Percentiles rank a stretch among this genome's conserved stretches.
phyloP scores from a whole-genome alignment of 306 rosid species.

The Nissolia schottii region DNA sequence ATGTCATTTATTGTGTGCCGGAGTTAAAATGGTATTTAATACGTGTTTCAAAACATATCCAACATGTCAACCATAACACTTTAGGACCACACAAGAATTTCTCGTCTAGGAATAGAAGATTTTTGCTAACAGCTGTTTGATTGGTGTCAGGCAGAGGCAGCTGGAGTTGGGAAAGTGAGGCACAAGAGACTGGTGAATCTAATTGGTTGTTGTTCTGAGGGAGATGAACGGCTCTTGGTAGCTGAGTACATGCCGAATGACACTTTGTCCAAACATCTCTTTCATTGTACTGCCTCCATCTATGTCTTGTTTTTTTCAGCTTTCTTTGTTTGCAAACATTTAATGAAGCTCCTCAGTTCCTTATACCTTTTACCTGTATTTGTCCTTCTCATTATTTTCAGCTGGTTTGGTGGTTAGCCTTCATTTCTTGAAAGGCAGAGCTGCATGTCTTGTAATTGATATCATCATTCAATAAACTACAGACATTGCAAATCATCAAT shows the following conservation, averaged over 20 bases:
- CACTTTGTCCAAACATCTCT: slow-evolving; percentile 80
- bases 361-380: not conserved
- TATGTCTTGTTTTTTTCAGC: not conserved
- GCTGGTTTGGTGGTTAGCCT: not conserved
- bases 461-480: not conserved
- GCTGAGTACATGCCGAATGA: slow-evolving; percentile 81
- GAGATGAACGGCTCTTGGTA: slow-evolving; percentile 81
- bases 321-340: slow-evolving; percentile 3
- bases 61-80: no score
- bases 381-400: slow-evolving; percentile 11
- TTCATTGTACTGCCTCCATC: slow-evolving; percentile 67
- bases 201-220: slow-evolving; percentile 79
- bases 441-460: not conserved
- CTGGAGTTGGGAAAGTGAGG: slow-evolving; percentile 84
- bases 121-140: slow-evolving; percentile 28
- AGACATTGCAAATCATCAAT: not conserved
- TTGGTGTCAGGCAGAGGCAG: slow-evolving; percentile 68
- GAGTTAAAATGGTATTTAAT: no score
- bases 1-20: no score
- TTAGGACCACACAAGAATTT: no score
- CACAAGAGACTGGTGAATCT: slow-evolving; percentile 76
- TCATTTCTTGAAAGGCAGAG: slow-evolving; percentile 2
- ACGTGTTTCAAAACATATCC: no score
- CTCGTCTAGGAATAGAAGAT: not conserved
- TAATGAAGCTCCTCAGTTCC: slow-evolving; percentile 10